phyloP scores from a whole-genome alignment of 148 eudicot species.

The Rhododendron kiyosumense region DNA sequence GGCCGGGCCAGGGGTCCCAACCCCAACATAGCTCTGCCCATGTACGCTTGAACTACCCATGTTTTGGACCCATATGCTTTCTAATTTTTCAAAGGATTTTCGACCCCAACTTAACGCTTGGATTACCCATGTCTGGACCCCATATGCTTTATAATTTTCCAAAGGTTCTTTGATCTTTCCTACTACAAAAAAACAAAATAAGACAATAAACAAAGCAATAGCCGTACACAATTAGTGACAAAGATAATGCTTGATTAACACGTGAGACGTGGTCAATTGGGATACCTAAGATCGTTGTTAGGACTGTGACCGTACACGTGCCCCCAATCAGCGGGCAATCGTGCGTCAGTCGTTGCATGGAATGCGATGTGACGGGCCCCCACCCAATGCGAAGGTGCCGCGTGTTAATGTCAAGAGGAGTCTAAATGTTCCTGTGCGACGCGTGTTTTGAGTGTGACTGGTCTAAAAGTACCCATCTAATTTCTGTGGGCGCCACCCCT shows the following conservation, averaged over 20 bases:
- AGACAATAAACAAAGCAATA: not conserved
- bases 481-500: conserved; percentile 4
- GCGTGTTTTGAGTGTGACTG: conserved; percentile 22
- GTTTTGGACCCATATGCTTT: too few species aligned
- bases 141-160: not conserved
- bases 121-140: too few species aligned
- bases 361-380: conserved; percentile 1
- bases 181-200: not conserved
- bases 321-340: not conserved
- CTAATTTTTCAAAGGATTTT: not conserved
- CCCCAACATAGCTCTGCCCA: too few species aligned
- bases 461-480: conserved; percentile 15
- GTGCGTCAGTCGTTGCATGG: conserved; percentile 13
- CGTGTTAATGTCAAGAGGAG: not conserved
- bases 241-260: conserved; percentile 12
- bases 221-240: not conserved
- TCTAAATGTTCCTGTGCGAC: conserved; percentile 2
- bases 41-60: too few species aligned
- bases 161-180: conserved; percentile 6
- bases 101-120: too few species aligned
- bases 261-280: conserved; percentile 23
- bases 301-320: conserved; percentile 26
- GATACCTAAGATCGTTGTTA: not conserved
- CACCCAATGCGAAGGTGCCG: not conserved
- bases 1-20: rapidly evolving